phyloP scores from a whole-genome alignment of 495 filamentous ascomycete species.

The Penicillium samsonianum region DNA sequence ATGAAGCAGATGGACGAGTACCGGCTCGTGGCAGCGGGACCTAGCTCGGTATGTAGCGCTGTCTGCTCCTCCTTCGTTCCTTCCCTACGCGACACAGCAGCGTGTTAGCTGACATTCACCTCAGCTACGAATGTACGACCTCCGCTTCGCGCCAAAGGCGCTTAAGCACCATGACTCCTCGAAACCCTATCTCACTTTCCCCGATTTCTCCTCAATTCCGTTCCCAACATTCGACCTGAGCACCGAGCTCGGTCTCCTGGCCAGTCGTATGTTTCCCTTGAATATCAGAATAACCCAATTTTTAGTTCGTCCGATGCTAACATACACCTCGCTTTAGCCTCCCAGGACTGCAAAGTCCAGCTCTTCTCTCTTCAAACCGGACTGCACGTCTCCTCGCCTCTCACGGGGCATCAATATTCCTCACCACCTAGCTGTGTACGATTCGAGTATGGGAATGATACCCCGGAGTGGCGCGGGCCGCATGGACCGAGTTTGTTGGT shows the following conservation, averaged over 20 bases:
- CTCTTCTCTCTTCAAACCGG: slow-evolving; percentile 45
- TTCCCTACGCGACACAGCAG: not conserved
- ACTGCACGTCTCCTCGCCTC: slow-evolving; percentile 34
- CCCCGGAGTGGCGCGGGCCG: slow-evolving; percentile 23
- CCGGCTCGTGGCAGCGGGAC: slow-evolving; percentile 39
- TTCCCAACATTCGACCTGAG: slow-evolving; percentile 42
- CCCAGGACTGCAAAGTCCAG: slow-evolving; percentile 37
- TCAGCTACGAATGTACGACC: slow-evolving; percentile 49
- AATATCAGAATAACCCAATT: not conserved
- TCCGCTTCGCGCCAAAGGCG: slow-evolving; percentile 40
- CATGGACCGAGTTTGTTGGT: slow-evolving; percentile 42
- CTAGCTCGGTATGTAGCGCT: slow-evolving; percentile 34
- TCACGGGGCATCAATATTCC: slow-evolving; percentile 30
- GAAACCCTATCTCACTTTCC: slow-evolving; percentile 41
- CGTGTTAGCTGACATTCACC: not conserved
- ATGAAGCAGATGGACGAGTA: slow-evolving; percentile 42
- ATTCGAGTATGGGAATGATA: slow-evolving; percentile 36
- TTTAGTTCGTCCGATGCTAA: not conserved
- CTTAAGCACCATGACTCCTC: slow-evolving; percentile 37
- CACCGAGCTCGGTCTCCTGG: slow-evolving; percentile 40
- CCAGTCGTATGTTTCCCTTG: slow-evolving; percentile 33
- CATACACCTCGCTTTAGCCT: slow-evolving; percentile 20
- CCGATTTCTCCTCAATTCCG: slow-evolving; percentile 28
- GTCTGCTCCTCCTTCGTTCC: not conserved
- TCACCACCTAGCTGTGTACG: slow-evolving; percentile 36